Conservation (phyloP, 2,329 filamentous ascomycete species). For the Cyclaneusma minus region DNA sequence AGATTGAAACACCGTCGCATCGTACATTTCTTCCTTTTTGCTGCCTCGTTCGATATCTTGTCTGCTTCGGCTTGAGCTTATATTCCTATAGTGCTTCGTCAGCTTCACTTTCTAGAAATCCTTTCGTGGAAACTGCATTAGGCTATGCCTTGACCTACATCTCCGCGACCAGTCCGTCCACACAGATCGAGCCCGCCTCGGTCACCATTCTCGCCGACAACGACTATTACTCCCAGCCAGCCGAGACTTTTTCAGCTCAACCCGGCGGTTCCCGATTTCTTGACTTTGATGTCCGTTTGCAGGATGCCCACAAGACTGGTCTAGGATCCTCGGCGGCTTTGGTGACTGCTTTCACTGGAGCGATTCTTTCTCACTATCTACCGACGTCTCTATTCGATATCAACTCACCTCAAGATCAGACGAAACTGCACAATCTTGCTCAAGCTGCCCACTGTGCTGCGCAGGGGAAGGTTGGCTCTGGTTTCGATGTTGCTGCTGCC, state of each 20-base stretch:
- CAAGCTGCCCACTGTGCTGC: conserved; percentile 91
- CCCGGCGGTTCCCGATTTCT: conserved; percentile 41
- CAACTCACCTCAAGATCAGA: conserved; percentile 32
- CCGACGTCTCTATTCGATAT: conserved; percentile 41
- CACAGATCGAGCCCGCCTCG: conserved; percentile 46
- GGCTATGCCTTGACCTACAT: conserved; percentile 79
- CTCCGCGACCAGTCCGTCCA: conserved; percentile 22
- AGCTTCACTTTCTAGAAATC: conserved; percentile 44
- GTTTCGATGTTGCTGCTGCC: conserved; percentile 87
- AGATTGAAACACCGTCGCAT: too few relatives aligned
- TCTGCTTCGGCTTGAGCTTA: conserved; percentile 3
- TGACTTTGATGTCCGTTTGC: conserved; percentile 60
- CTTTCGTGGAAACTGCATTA: conserved; percentile 85
- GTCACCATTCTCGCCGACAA: conserved; percentile 88
- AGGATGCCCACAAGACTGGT: conserved; percentile 82
- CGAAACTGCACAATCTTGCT: conserved; percentile 74
- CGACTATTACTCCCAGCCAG: conserved; percentile 80
- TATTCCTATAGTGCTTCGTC: conserved; percentile 11
- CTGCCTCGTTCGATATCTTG: too few relatives aligned
- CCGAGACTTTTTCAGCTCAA: conserved; percentile 14
- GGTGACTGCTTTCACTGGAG: conserved; percentile 72
- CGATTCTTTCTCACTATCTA: conserved; percentile 64
- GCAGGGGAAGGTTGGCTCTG: conserved; percentile 90
- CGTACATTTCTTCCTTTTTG: too few relatives aligned
- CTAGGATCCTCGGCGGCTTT: conserved; percentile 89